A percentile compares a stretch with the other conserved stretches of the same genome.
These are phyloP conservation scores for Solanum bulbocastanum DNA, from an alignment of 257 asterid species.

Conservation along the genomic window DNA sequence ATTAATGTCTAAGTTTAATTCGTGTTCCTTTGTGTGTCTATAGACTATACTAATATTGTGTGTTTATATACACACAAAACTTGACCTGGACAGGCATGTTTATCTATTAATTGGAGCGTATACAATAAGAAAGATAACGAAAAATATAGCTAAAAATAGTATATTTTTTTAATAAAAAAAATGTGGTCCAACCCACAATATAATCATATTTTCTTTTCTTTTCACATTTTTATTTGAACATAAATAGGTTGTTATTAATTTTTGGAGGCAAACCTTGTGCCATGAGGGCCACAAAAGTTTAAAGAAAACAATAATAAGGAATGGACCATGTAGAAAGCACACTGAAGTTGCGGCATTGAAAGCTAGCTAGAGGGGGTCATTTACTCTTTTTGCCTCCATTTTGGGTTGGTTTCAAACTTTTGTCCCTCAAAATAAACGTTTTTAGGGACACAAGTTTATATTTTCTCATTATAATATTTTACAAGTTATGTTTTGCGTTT, in stretches of 20 bases:
- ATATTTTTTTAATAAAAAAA: background rate
- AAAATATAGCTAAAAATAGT: slow-evolving; percentile 4
- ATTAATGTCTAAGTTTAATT: background rate
- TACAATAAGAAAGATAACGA: background rate
- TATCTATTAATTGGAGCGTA: background rate
- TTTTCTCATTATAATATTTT: too few relatives aligned
- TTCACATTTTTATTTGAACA: background rate
- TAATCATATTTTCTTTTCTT: background rate
- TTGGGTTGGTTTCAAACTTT: background rate
- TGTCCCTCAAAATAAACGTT: too few relatives aligned
- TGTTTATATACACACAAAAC: background rate
- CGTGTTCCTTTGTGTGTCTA: background rate
- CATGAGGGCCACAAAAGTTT: background rate
- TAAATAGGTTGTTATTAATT: background rate
- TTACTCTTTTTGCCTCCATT: background rate
- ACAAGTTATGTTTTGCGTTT: too few relatives aligned
- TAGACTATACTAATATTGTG: background rate
- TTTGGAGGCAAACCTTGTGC: slow-evolving; percentile 1
- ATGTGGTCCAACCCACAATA: slow-evolving; percentile 1
- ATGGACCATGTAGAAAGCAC: slow-evolving; percentile 20
- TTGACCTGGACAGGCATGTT: background rate
- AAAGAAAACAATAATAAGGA: background rate
- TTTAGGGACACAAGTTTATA: too few relatives aligned
- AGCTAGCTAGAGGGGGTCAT: background rate
- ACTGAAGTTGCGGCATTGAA: slow-evolving; percentile 8